Evolutionary conservation across 345 rosid genomes (phyloP), one percentile per base, ranked within the genome.

Genomic region (Acer negundo): DNA sequence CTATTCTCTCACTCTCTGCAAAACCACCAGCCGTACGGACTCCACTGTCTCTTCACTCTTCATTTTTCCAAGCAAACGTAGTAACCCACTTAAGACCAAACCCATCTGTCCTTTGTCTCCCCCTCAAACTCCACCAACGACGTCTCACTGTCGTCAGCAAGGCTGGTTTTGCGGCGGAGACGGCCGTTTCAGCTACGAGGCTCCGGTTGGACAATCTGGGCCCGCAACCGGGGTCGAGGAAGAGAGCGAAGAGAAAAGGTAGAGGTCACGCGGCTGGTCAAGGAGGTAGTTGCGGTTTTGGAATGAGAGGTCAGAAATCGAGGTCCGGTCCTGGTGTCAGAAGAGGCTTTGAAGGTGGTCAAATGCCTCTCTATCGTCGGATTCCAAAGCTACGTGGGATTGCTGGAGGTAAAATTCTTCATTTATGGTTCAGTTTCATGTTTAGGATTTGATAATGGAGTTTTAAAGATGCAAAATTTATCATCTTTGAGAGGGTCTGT

Each of bases 231-330:
- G 98, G 99, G 53, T 92, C 98, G 7, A 93, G 97, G 56, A 93
- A 93, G 93, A 93, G 77, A 63, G 87, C 79, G 47, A 95, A 93
- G 94, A 88, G 97, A 79, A 95, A 95, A 85, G 99, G 98, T 10
- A 87, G 98, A 86, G 98, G 98, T 62, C 86, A 88, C 22, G 79
- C 98, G 0, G 97, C 99, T 12, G 98, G 98, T 3, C 98, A 95
- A 80, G 98, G 99, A 2, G 88, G 86, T 13, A 95, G 98, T 77
- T 93, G 98, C 72, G 99, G 98, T 73, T 92, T 92, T 69, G 99
- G 98, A 10, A 93, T 93, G 99, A 89, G 97, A 83, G 99, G 99
- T n/a, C 98, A 95, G 88, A 95, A 95, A 72, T 96, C 99, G 15
- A 84, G 97, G 71, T 91, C 98, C 0, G 99, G 98, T 75, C 98